Evolutionary conservation across 2,329 filamentous ascomycete species (phyloP).

Genomic region (Aschersonia sp.): DNA sequence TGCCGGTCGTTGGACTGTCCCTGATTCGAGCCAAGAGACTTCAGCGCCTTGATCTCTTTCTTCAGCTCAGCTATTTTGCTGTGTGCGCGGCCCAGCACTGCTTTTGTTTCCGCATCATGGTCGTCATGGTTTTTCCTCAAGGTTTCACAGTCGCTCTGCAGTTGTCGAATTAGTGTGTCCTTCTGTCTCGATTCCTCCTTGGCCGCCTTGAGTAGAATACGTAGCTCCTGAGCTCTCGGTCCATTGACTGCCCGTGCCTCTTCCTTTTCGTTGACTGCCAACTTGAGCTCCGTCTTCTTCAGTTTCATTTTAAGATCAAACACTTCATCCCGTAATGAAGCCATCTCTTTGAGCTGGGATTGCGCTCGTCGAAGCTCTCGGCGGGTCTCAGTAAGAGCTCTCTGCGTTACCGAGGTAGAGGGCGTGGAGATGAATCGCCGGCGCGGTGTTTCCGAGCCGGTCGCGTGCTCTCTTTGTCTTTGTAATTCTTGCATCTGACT

Average conservation of each 20-base stretch:
- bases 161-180: conserved; percentile 31
- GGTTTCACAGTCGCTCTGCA: conserved; percentile 37
- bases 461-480: conserved; percentile 19
- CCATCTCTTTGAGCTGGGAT: conserved; percentile 37
- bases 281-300: conserved; percentile 23
- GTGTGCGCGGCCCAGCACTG: conserved; percentile 41
- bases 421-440: conserved; percentile 18
- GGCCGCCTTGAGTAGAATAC: conserved; percentile 26
- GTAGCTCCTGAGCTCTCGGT: conserved; percentile 20
- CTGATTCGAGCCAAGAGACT: conserved; percentile 11
- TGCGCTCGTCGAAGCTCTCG: conserved; percentile 39
- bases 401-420: conserved; percentile 34
- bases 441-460: conserved; percentile 15
- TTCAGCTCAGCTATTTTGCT: conserved; percentile 41
- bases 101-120: conserved; percentile 38
- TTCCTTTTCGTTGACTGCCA: conserved; percentile 15
- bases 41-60: conserved; percentile 34
- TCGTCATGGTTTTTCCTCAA: conserved; percentile 38
- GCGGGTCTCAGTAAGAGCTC: conserved; percentile 35
- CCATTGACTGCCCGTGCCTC: conserved; percentile 20
- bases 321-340: conserved; percentile 37
- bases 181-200: conserved; percentile 30
- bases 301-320: conserved; percentile 35
- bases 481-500: conserved; percentile 27
- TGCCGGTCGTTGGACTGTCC: conserved; percentile 17